Evolutionary conservation across 164 flowering plant species (phyloP), one percentile per base, ranked within the genome.

Genomic region (Piper longum): DNA sequence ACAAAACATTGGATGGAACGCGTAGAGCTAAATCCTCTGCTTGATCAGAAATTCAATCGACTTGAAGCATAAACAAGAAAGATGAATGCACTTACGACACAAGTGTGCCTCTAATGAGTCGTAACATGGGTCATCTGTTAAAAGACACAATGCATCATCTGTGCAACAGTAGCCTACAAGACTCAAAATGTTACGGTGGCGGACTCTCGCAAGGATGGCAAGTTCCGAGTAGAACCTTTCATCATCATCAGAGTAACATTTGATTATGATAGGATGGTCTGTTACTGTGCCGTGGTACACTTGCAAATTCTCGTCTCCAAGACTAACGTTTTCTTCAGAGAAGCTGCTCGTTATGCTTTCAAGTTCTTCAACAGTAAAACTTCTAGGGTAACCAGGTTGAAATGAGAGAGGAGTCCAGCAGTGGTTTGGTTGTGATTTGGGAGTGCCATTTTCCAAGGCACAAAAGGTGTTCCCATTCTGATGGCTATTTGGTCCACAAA

Each of bases 131-230:
- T 62, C 72, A 42, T 78, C 82, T 4, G 0, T 60, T 4, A 81
- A 59, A 65, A 73, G 43, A 62, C 62, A 73, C 68, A 66, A 14
- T 16, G 58, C 70, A 61, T 60, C 57, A 55, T 66, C 76, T 0
- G 71, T 64, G 67, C 70, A 75, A 73, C 84, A 78, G 64, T 75
- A 77, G 9, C 84, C 84, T 60, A 78, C 74, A 67, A 77, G 75
- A 72, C 77, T 81, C 69, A 76, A 61, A 59, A 78, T 75, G 57
- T 73, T 78, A 41, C 80, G 73, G 51, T 78, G 84, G 64, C 75
- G 72, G 9, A 78, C 71, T 54, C 72, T 65, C 2, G 72, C 68
- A 40, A 78, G 79, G 60, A 77, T 75, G 59, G 41, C 69, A 54
- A 81, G 68, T 60, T 68, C 64, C 4, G 75, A 61, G 77, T 70